Evolutionary conservation across 495 filamentous ascomycete genomes (phyloP).

Genomic region (Lepidopterella palustris): DNA sequence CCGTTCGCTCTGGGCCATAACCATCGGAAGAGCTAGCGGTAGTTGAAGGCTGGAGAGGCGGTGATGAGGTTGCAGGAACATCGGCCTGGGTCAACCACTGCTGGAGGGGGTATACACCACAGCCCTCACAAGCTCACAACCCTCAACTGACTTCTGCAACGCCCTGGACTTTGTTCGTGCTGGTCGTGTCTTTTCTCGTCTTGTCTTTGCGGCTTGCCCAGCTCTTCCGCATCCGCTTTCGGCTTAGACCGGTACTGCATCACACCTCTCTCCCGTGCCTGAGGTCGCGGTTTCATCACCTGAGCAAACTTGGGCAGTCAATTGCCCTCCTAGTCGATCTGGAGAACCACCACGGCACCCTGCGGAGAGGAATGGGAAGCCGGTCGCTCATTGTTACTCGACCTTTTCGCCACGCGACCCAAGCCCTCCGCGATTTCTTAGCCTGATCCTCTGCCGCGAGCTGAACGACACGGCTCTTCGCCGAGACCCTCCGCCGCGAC

Average conservation of each 20-base stretch:
- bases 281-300: not conserved
- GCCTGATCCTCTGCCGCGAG: not conserved
- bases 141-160: no score
- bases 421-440: not conserved
- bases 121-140: no score
- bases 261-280: not conserved
- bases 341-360: not conserved
- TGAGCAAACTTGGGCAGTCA: not conserved
- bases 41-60: no score
- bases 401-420: not conserved
- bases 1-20: no score
- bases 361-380: slow-evolving; percentile 14
- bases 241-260: not conserved
- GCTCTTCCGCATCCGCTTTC: not conserved
- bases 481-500: not conserved
- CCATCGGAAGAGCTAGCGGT: no score
- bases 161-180: no score
- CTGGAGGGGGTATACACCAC: no score
- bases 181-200: not conserved
- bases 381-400: not conserved
- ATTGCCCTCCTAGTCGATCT: not conserved
- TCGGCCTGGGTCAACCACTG: no score
- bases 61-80: no score
- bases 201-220: not conserved
- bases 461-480: not conserved